Base-by-base conservation (phyloP, 1,284 basidiomycete species). In the Cryptococcus sp. region DNA sequence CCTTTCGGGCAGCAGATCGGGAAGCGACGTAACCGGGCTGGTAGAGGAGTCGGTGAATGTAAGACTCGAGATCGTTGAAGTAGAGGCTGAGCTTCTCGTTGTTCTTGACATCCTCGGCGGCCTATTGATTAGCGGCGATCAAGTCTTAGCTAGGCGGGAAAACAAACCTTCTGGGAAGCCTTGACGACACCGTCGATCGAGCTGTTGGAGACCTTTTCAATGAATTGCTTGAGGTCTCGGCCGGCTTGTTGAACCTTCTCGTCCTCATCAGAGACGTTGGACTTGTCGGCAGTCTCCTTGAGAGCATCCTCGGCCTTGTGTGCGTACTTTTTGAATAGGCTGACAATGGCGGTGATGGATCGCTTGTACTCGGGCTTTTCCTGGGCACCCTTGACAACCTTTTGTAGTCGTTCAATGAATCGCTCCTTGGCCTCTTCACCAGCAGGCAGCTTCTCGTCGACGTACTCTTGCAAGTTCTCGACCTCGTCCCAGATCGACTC, bases 251-350 rank as follows among this genome's bases (percentile, higher is more conserved):
- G 62, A 22, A 76, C 63, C 48, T 69, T 67, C 40, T 70, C 63
- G 46, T 73, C 68, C 36, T 77, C 70, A 51, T 69, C 74, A 21
- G 73, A 69, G 47, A 74, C 61, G 16, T 75, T 63, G 31, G 68
- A 64, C 52, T 75, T 67, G 14, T 72, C 63, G 31, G 64, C 60
- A 23, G 72, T 71, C 61, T 76, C 72, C 11, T 69, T 66, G 22
- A 69, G 59, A n/a, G 76, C 72, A 21, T 72, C 69, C 51, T 72
- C 64, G 3, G 72, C 74, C 59, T 75, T 76, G 52, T 66, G 55
- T 31, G 66, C 67, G 69, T 78, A 79, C 66, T 78, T 78, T 65
- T 77, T 77, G 61, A 72, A 64, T 32, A 79, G 64, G 48, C 54
- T 48, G 45, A 74, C 64, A 39, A 78, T 69, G 24, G 76, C 72